Percentiles rank a stretch among this genome's conserved stretches.
Conservation (phyloP, 73 alveolate species). For the Tetrahymena thermophila region DNA sequence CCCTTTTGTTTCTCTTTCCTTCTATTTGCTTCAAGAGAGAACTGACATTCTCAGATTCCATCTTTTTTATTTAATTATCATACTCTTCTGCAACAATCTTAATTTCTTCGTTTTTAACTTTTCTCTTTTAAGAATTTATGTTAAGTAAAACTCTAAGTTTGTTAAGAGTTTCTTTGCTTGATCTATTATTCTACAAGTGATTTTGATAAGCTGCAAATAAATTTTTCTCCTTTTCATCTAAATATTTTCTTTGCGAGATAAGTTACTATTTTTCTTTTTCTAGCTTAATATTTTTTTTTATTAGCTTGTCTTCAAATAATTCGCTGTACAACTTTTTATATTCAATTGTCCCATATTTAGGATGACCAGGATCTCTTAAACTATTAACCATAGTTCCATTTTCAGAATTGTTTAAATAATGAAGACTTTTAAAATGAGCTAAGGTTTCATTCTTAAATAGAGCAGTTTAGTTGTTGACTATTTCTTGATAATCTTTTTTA, state of each 20-base stretch:
- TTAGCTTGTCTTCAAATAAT: neutral
- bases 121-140: neutral
- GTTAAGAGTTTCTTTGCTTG: neutral
- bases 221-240: neutral
- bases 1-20: neutral
- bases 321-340: neutral
- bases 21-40: neutral
- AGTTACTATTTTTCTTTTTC: neutral
- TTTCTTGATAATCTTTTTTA: neutral
- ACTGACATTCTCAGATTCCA: neutral
- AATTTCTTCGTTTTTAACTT: neutral
- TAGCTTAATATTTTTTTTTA: neutral
- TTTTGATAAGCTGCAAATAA: neutral
- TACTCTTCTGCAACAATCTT: neutral
- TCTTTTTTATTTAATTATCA: neutral
- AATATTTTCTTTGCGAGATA: neutral
- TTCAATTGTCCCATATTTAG: neutral
- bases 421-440: neutral
- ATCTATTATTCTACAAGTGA: neutral
- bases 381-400: neutral
- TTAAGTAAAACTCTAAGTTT: neutral
- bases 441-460: neutral
- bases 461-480: neutral
- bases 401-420: neutral
- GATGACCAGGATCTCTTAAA: neutral